A percentile compares a stretch with the other conserved stretches of the same genome.
Evolutionary conservation across 768 basidiomycete genomes (phyloP).

Genomic region (Psilocybe azurescens): DNA sequence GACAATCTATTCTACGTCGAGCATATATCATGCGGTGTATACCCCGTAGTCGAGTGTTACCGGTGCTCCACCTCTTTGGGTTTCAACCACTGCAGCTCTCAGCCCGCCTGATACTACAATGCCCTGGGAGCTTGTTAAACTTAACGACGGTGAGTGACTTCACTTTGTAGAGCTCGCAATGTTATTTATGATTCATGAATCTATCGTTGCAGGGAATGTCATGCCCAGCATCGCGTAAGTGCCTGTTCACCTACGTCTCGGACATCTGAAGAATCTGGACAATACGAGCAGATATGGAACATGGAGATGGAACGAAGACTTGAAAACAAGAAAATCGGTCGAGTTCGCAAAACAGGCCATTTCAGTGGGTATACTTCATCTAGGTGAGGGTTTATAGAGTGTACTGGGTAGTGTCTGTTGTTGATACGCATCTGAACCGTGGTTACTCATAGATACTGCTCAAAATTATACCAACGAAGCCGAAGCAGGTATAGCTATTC

Average conservation of each 20-base stretch:
- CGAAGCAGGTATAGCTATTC: conserved; percentile 58
- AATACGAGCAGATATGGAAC: conserved; percentile 62
- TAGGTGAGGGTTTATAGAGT: conserved; percentile 55
- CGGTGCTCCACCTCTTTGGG: too few species aligned
- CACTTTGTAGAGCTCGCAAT: background rate
- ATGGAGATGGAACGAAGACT: conserved; percentile 44
- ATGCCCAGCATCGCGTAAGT: conserved; percentile 54
- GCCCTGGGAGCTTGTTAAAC: conserved; percentile 59
- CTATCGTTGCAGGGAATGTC: conserved; percentile 40
- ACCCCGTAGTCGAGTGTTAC: too few species aligned
- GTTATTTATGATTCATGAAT: background rate
- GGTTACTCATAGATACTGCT: conserved; percentile 52
- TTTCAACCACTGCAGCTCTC: too few species aligned
- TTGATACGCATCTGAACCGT: background rate
- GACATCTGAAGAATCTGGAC: background rate
- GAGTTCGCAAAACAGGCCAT: conserved; percentile 68
- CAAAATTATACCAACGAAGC: conserved; percentile 63
- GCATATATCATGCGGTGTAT: too few species aligned
- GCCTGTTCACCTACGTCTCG: background rate
- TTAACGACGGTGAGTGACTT: conserved; percentile 54
- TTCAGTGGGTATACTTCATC: conserved; percentile 61
- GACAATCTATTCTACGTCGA: too few species aligned
- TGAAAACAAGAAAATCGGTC: conserved; percentile 56
- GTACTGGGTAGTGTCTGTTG: background rate
- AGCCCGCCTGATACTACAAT: conserved; percentile 31